These are phyloP conservation scores for Nannizziopsis arthrosporioides DNA, from an alignment of 2,329 filamentous ascomycete genomes.

Conservation along the genomic window DNA sequence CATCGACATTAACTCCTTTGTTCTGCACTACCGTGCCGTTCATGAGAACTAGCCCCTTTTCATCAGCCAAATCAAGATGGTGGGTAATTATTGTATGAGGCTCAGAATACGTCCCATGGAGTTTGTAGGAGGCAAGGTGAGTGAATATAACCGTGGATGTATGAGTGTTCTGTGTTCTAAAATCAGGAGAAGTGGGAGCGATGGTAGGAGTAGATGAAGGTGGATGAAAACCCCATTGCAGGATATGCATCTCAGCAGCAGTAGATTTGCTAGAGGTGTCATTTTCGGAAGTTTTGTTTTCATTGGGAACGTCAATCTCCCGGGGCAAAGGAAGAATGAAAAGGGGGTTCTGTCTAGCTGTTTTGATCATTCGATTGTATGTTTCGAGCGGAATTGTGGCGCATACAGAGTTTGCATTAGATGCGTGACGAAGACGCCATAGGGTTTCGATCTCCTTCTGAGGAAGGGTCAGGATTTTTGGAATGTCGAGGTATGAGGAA, in stretches of 20 bases:
- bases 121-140: slow-evolving; percentile 83
- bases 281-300: slow-evolving; percentile 21
- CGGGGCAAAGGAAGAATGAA: slow-evolving; percentile 78
- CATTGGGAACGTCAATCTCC: slow-evolving; percentile 20
- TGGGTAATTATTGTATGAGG: slow-evolving; percentile 93
- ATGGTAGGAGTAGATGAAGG: slow-evolving; percentile 32
- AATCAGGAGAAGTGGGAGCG: slow-evolving; percentile 16
- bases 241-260: slow-evolving; percentile 77
- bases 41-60: slow-evolving; percentile 72
- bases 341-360: slow-evolving; percentile 64
- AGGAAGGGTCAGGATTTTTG: slow-evolving; percentile 62
- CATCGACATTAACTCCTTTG: slow-evolving; percentile 62
- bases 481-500: slow-evolving; percentile 61
- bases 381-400: slow-evolving; percentile 63
- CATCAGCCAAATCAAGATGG: slow-evolving; percentile 64
- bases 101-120: slow-evolving; percentile 74
- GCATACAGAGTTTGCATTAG: slow-evolving; percentile 63
- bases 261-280: slow-evolving; percentile 43
- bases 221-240: slow-evolving; percentile 89
- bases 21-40: slow-evolving; percentile 69
- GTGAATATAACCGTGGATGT: slow-evolving; percentile 81
- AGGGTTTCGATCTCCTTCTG: slow-evolving; percentile 72
- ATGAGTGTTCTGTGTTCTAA: slow-evolving; percentile 39
- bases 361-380: slow-evolving; percentile 60
- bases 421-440: slow-evolving; percentile 79